Conservation (phyloP, 345 rosid genomes). For the Conringia planisiliqua region DNA sequence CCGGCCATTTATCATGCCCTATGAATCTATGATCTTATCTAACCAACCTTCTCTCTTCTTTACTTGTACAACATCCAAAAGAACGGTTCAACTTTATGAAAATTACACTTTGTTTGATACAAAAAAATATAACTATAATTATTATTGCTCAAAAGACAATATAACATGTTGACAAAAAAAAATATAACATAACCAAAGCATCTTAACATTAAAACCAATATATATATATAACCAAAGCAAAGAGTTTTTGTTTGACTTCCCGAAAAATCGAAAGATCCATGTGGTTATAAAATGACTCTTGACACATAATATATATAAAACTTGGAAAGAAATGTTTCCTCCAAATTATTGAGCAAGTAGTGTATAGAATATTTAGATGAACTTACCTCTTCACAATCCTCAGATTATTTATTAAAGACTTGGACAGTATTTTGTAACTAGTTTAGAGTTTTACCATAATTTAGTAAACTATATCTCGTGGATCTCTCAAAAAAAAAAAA, state of each 20-base stretch:
- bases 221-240: no score
- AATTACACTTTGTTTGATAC: neutral
- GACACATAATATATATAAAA: neutral
- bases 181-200: neutral
- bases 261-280: neutral
- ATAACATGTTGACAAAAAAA: no score
- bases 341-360: slow-evolving; percentile 6
- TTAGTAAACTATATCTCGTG: neutral
- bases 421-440: neutral
- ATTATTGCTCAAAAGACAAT: no score
- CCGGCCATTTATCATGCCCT: slow-evolving; percentile 23
- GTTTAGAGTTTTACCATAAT: neutral
- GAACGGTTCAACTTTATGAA: neutral
- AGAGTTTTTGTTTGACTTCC: neutral
- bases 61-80: neutral
- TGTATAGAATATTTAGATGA: neutral
- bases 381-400: neutral
- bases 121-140: no score
- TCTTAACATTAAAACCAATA: no score
- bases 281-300: neutral
- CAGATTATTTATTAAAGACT: neutral
- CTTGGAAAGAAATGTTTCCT: neutral
- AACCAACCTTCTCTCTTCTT: neutral
- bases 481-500: neutral
- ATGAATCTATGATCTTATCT: slow-evolving; percentile 11